A percentile compares a stretch with the other conserved stretches of the same genome.
Conservation (phyloP, 2,329 filamentous ascomycete species). For the Exserohilum rostratum region DNA sequence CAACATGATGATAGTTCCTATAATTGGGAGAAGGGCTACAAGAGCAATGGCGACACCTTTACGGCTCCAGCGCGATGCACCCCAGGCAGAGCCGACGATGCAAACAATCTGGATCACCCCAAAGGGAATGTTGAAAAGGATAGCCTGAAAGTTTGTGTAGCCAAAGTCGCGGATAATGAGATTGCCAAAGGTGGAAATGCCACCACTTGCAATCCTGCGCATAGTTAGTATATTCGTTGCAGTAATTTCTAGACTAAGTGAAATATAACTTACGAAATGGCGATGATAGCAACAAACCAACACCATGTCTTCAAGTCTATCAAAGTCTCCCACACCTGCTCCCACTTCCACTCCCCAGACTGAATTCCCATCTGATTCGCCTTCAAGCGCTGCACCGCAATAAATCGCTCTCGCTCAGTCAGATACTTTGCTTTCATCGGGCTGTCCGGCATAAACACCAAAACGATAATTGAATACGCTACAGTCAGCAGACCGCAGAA, state of each 20-base stretch:
- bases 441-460: constrained; percentile 53
- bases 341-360: constrained; percentile 79
- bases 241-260: no score
- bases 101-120: constrained; percentile 58
- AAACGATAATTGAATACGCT: constrained; percentile 50
- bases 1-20: constrained; percentile 59
- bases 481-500: constrained; percentile 55
- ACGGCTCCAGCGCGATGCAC: constrained; percentile 58
- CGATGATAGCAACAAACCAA: constrained; percentile 63
- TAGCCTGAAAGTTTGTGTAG: constrained; percentile 61
- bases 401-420: constrained; percentile 23
- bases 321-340: constrained; percentile 48
- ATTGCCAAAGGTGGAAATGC: constrained; percentile 65
- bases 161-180: constrained; percentile 63
- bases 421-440: constrained; percentile 47
- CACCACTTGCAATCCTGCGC: constrained; percentile 63
- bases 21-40: constrained; percentile 59
- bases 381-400: constrained; percentile 27
- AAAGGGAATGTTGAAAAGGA: constrained; percentile 65
- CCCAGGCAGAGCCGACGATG: constrained; percentile 58
- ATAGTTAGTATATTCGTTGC: no score
- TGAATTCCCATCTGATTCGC: constrained; percentile 59
- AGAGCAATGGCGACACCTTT: constrained; percentile 60
- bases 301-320: constrained; percentile 40
- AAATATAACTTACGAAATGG: constrained; percentile 25